A percentile compares a stretch with the other conserved stretches of the same genome.
Conservation (phyloP, 1,284 basidiomycete species). For the Exobasidium cylindrosporum region DNA sequence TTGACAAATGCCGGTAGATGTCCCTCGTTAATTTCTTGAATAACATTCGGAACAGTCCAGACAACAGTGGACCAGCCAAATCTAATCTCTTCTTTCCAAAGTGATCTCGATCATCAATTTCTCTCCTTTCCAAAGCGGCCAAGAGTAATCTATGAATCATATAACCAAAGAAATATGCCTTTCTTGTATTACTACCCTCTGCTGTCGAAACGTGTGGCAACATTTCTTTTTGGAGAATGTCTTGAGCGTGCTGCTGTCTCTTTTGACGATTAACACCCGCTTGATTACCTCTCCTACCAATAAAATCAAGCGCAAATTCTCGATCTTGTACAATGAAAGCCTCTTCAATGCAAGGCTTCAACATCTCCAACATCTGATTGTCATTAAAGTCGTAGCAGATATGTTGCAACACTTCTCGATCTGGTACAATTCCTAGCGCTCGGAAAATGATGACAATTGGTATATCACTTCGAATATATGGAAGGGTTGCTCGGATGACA, state of each 20-base stretch:
- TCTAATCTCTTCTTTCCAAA: slow-evolving; percentile 98
- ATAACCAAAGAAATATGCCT: slow-evolving; percentile 99
- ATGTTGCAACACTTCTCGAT: slow-evolving; percentile 94
- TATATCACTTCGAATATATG: slow-evolving; percentile 97
- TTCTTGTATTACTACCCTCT: slow-evolving; percentile 94
- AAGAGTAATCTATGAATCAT: slow-evolving; percentile 96
- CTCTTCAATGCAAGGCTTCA: slow-evolving; percentile 98
- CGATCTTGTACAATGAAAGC: slow-evolving; percentile 97
- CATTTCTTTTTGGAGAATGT: slow-evolving; percentile 98
- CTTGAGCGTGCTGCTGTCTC: slow-evolving; percentile 92
- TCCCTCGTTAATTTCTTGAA: slow-evolving; percentile 96
- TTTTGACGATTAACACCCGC: slow-evolving; percentile 86
- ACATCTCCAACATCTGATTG: slow-evolving; percentile 91
- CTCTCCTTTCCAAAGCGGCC: slow-evolving; percentile 87
- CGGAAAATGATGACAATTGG: slow-evolving; percentile 99
- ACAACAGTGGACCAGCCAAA: slow-evolving; percentile 88
- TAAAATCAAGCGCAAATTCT: slow-evolving; percentile 86
- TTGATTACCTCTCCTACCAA: slow-evolving; percentile 94
- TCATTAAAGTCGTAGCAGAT: slow-evolving; percentile 98
- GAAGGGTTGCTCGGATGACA: slow-evolving; percentile 94
- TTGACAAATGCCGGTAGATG: slow-evolving; percentile 93
- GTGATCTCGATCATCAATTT: slow-evolving; percentile 98
- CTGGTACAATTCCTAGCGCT: slow-evolving; percentile 93
- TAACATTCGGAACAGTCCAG: slow-evolving; percentile 94
- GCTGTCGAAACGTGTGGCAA: slow-evolving; percentile 93